Evolutionary conservation across 306 rosid genomes (phyloP), one percentile per base, ranked within the genome.

Genomic region (Fagus sylvatica): DNA sequence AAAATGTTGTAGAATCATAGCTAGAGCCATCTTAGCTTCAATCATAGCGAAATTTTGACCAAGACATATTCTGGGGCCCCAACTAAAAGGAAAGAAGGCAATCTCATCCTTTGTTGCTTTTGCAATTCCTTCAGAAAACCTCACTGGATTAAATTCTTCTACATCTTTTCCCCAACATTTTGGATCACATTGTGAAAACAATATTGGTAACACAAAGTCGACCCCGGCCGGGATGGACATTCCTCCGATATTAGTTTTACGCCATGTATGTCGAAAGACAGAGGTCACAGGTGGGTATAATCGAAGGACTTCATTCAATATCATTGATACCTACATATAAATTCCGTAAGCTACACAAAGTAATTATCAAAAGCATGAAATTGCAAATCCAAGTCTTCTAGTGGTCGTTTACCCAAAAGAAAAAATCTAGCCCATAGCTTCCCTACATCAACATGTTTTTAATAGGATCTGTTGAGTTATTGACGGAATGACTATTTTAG

Each of bases 1-100:
- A 74, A 88, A 88, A 66, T 81, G 78, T 48, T 84, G 88, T 32
- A 88, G 85, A 78, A 80, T 80, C 85, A 82, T 81, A 34, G 84
- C 77, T n/a, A 88, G 76, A 22, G 80, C 84, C 61, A 84, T 74
- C 79, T 78, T 88, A 17, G 88, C 87, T 76, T 86, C 87, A 8
- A 86, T 30, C 70, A 84, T 17, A 16, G 88, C 86, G 59, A 88
- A 86, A 61, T 61, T 80, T 79, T 86, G 90, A 39, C 90, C 92
- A 2, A 82, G 54, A 57, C 92, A 86, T 12, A 81, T 82, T 72
- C 87, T 79, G 2, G 88, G 87, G 10, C 90, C 89, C 88, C 88
- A 81, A 10, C 89, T 80, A 82, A 88, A 88, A 1, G 92, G 84
- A 64, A 36, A 81, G 80, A 81, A 85, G 5, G 84, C 86, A 33